phyloP scores from a whole-genome alignment of 2,329 filamentous ascomycete species.

The Diaporthe velutina region DNA sequence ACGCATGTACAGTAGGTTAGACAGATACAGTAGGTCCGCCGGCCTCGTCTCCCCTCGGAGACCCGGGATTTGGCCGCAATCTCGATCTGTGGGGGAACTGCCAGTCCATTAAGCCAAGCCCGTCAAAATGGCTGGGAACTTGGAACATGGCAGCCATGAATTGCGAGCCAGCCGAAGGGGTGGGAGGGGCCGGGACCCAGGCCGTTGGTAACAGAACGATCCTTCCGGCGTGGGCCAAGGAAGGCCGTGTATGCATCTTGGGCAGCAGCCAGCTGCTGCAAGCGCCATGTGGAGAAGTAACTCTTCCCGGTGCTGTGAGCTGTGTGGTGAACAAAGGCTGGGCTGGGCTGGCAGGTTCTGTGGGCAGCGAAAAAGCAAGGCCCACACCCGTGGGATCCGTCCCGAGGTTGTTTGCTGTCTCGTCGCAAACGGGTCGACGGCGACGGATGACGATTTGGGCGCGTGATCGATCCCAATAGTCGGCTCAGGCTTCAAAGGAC shows the following conservation, averaged over 20 bases:
- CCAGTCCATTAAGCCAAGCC: not conserved
- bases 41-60: not conserved
- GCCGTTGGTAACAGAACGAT: slow-evolving; percentile 8
- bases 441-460: slow-evolving; percentile 1
- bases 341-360: slow-evolving; percentile 18
- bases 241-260: slow-evolving; percentile 8
- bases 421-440: not conserved
- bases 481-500: slow-evolving; percentile 11
- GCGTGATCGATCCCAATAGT: slow-evolving; percentile 14
- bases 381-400: slow-evolving; percentile 17
- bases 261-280: not conserved
- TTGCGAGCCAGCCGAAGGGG: not conserved
- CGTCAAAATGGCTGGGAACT: not conserved
- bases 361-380: slow-evolving; percentile 11
- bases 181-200: slow-evolving; percentile 15
- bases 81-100: too few species aligned
- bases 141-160: not conserved
- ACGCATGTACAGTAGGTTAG: not conserved
- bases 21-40: not conserved
- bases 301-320: not conserved
- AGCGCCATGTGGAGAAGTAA: not conserved
- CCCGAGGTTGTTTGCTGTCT: slow-evolving; percentile 15
- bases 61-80: slow-evolving; percentile 8
- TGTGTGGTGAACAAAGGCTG: not conserved
- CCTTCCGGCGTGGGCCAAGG: slow-evolving; percentile 2